phyloP scores from a whole-genome alignment of 2,329 filamentous ascomycete species.

The Aspergillus puulaauensis region DNA sequence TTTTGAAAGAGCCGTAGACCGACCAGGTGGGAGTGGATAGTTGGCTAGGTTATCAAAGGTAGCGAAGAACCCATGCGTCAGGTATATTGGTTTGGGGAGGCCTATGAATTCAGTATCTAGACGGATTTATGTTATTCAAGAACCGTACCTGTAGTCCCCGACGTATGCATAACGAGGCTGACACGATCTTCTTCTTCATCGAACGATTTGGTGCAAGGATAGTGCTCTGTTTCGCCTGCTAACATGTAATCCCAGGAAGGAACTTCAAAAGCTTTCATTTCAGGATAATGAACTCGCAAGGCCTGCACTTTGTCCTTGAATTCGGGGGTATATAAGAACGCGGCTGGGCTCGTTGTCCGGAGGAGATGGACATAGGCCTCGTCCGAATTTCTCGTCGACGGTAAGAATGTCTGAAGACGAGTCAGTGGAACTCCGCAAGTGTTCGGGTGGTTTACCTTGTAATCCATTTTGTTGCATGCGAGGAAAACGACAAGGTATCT shows the following conservation, averaged over 20 bases:
- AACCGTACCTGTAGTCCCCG: neutral
- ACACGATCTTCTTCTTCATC: neutral
- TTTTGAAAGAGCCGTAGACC: neutral
- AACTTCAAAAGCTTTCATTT: neutral
- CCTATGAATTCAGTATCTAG: neutral
- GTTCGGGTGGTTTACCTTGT: neutral
- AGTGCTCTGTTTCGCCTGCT: neutral
- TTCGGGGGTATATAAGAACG: neutral
- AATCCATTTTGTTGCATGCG: neutral
- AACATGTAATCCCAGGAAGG: neutral
- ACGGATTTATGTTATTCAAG: neutral
- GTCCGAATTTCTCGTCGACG: neutral
- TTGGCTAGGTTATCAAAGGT: neutral
- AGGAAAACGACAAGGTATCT: neutral
- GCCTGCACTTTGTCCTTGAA: neutral
- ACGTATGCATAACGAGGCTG: neutral
- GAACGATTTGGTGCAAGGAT: neutral
- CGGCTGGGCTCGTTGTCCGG: neutral
- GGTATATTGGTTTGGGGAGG: neutral
- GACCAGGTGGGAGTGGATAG: neutral
- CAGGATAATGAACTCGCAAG: neutral
- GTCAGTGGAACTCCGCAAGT: neutral
- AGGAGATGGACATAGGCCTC: neutral
- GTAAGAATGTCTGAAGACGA: accelerated
- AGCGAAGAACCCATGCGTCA: neutral